These are phyloP conservation scores for Plasmodium gallinaceum DNA, from an alignment of 169 alveolate species.

Conservation along the genomic window DNA sequence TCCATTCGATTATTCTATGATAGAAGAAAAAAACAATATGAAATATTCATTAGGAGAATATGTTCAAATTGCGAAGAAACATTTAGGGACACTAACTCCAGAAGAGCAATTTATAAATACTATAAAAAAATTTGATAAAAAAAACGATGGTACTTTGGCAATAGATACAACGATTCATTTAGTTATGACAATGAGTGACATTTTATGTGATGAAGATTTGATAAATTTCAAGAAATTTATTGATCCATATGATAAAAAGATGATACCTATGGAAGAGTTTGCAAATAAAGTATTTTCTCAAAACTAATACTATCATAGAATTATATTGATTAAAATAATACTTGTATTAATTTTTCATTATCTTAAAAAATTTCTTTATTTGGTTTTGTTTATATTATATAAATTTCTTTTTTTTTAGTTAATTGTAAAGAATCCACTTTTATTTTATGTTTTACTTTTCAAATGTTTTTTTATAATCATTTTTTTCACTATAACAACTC, in stretches of 20 bases:
- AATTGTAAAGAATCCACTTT: too few relatives aligned
- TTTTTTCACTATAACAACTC: too few relatives aligned
- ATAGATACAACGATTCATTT: slow-evolving; percentile 25
- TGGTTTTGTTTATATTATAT: too few relatives aligned
- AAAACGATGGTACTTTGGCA: slow-evolving; percentile 16
- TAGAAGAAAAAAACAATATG: slow-evolving; percentile 9
- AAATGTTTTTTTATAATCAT: too few relatives aligned
- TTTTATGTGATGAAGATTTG: slow-evolving; percentile 40
- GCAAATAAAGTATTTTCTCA: slow-evolving; percentile 43
- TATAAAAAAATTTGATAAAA: slow-evolving; percentile 55
- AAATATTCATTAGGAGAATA: slow-evolving; percentile 30
- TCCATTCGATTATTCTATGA: slow-evolving; percentile 3
- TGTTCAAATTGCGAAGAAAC: slow-evolving; percentile 64
- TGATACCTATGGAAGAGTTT: slow-evolving; percentile 37
- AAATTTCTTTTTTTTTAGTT: too few relatives aligned
- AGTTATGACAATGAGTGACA: slow-evolving; percentile 60
- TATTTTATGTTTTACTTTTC: too few relatives aligned
- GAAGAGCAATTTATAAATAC: slow-evolving; percentile 20
- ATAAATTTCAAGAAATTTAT: slow-evolving; percentile 43
- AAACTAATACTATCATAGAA: background rate
- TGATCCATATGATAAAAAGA: slow-evolving; percentile 33
- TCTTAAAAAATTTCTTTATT: too few relatives aligned
- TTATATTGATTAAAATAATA: slow-evolving; percentile 6
- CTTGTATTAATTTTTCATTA: background rate
- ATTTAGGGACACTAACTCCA: slow-evolving; percentile 48